Base-by-base conservation (phyloP, 1,284 basidiomycete genomes). In the Boletellus dicymbophilus region DNA sequence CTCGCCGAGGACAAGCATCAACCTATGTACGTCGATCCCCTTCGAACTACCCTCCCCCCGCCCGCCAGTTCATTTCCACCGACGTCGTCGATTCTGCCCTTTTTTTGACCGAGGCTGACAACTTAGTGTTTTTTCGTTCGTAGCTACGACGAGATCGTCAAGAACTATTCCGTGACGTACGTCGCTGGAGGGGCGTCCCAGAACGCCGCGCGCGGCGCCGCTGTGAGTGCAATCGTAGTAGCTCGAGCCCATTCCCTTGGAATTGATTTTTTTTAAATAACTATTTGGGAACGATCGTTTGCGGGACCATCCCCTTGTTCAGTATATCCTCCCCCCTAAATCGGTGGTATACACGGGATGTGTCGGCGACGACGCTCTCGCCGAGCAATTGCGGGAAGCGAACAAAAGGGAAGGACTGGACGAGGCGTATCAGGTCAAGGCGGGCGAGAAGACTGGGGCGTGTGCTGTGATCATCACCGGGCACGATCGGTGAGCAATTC, bases 171-270 rank as follows among this genome's bases (percentile, higher is more conserved):
- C 51, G 83, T 95, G 50, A 88, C 85, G 50, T 99, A 97, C 67
- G 93, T 99, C 51, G 96, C 97, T 41, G 97, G 97, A 52, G 97
- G 97, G 66, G 96, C 95, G 34, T 86, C 94, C 22, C 97, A 99
- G 73, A 99, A 99, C 69, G 85, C 95, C 59, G 95, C 96, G 51
- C 90, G 97, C 52, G 95, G 88, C 59, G 96, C 95, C 61, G 93
- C 97, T 53, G 93, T 98, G 73, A 65, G 93, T 84, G 15, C 6
- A n/a, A n/a, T n/a, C n/a, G n/a, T n/a, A n/a, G n/a, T n/a, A n/a
- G n/a, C n/a, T n/a, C n/a, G n/a, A n/a, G n/a, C n/a, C n/a, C n/a
- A n/a, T n/a, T n/a, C n/a, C n/a, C n/a, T n/a, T n/a, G n/a, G n/a
- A n/a, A n/a, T n/a, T n/a, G n/a, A n/a, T n/a, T n/a, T n/a, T n/a